Evolutionary conservation across 2,329 filamentous ascomycete species (phyloP), one percentile per base, ranked within the genome.

Genomic region (Rhexocercosporidium sp.): DNA sequence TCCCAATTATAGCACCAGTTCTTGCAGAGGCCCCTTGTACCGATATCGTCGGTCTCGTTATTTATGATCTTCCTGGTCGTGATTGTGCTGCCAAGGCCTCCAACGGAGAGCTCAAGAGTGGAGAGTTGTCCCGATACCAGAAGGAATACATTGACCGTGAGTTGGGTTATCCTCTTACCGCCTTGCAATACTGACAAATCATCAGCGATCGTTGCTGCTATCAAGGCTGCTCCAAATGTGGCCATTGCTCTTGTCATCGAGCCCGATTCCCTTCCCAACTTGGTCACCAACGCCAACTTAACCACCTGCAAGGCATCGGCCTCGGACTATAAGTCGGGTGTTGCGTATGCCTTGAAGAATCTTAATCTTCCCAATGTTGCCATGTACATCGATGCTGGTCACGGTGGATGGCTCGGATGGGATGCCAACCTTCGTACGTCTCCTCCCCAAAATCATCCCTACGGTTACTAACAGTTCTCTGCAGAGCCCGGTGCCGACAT

Each of bases 331-430:
- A 77, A 82, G 56, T 80, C 82, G 51, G 81, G 83, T 73, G 83
- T 81, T 44, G 76, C 81, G 69, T 85, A 88, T 72, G 85, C 85
- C 53, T 67, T 87, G 67, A 80, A 78, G 67, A 75, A 81, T 62
- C 81, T 87, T 31, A 83, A 87, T 76, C 79, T 87, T 12, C 82
- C 84, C 67, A 85, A 88, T 71, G 84, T 88, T 29, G 80, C 82
- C 75, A 85, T 86, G 84, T 88, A 87, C 70, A 78, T 87, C 56
- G 85, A 87, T 69, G 85, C 83, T 29, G 85, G 85, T 34, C 85
- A 88, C 75, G 84, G 83, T 6, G 86, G 86, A 65, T 88, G 86
- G 85, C 81, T 87, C 63, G 85, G 86, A 65, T 88, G 85, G 85
- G 77, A 81, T 5, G 84, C 82, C 27, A 87, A 88, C 76, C 79